A percentile compares a stretch with the other conserved stretches of the same genome.
Evolutionary conservation across 495 filamentous ascomycete genomes (phyloP).

Genomic region (Neurospora sp.): DNA sequence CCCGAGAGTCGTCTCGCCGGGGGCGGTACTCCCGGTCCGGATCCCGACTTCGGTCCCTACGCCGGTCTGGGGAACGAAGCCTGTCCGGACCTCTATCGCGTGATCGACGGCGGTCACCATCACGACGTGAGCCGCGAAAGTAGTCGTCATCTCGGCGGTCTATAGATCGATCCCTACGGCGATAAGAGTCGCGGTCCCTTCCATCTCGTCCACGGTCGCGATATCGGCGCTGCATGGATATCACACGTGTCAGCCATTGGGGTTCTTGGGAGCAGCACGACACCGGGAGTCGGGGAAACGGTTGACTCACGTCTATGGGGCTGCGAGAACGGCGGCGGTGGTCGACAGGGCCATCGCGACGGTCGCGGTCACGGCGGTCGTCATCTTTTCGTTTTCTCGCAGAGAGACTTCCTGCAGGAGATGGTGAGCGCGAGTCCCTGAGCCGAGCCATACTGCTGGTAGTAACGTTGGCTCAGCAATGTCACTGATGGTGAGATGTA

Average conservation of each 20-base stretch:
- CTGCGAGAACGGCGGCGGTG: conserved; percentile 63
- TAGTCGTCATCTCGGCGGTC: conserved; percentile 64
- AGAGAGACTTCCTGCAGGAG: conserved; percentile 85
- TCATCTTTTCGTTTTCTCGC: conserved; percentile 68
- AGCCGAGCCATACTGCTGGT: conserved; percentile 71
- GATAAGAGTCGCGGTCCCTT: conserved; percentile 49
- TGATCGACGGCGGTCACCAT: conserved; percentile 43
- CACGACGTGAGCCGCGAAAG: conserved; percentile 47
- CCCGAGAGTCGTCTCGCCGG: conserved; percentile 74
- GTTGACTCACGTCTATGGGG: conserved; percentile 50
- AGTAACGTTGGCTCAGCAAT: conserved; percentile 31
- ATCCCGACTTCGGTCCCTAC: conserved; percentile 49
- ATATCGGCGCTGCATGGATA: conserved; percentile 43
- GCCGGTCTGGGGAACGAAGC: conserved; percentile 22
- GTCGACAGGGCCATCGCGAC: conserved; percentile 41
- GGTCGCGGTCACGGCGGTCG: conserved; percentile 62
- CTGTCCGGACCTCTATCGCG: conserved; percentile 51
- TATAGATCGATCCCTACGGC: conserved; percentile 64
- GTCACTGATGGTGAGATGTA: conserved; percentile 57
- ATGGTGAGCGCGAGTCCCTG: conserved; percentile 91
- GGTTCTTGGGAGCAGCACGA: not conserved
- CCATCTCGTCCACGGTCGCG: conserved; percentile 42
- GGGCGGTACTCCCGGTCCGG: conserved; percentile 53
- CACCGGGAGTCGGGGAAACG: not conserved
- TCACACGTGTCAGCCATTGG: conserved; percentile 20